Evolutionary conservation across 306 rosid genomes (phyloP).

Genomic region (Gastrolobium bilobum): DNA sequence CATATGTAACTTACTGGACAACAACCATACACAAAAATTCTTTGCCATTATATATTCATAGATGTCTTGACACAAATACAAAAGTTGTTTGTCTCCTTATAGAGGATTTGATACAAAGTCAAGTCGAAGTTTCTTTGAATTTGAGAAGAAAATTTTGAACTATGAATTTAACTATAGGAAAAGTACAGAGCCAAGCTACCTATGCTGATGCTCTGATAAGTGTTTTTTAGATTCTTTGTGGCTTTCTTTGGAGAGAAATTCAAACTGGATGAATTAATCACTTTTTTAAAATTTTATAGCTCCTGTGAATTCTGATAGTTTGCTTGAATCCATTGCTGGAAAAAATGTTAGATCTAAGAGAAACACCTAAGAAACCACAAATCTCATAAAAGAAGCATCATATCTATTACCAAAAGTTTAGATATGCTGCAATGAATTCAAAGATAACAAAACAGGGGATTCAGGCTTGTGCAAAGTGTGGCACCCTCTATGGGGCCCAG

Average conservation of each 20-base stretch:
- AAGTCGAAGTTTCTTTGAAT: conserved; percentile 16
- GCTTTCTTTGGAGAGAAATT: conserved; percentile 13
- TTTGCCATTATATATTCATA: neutral
- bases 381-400: neutral
- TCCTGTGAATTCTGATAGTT: neutral
- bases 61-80: neutral
- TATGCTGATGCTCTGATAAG: neutral
- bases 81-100: neutral
- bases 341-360: conserved; percentile 6
- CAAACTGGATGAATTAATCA: conserved; percentile 1
- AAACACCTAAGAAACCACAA: conserved; percentile 7
- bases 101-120: conserved; percentile 4
- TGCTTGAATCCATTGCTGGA: conserved; percentile 28
- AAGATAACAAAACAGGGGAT: conserved; percentile 12
- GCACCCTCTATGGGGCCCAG: conserved; percentile 7
- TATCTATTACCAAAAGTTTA: conserved; percentile 12
- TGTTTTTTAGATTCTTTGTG: neutral
- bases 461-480: conserved; percentile 1
- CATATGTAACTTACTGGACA: conserved; percentile 2
- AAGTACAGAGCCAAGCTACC: neutral
- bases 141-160: conserved; percentile 6
- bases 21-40: neutral
- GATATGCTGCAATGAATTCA: conserved; percentile 24
- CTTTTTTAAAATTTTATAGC: neutral
- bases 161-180: conserved; percentile 27